Conservation (phyloP, 768 basidiomycete species). For the Vararia minispora region DNA sequence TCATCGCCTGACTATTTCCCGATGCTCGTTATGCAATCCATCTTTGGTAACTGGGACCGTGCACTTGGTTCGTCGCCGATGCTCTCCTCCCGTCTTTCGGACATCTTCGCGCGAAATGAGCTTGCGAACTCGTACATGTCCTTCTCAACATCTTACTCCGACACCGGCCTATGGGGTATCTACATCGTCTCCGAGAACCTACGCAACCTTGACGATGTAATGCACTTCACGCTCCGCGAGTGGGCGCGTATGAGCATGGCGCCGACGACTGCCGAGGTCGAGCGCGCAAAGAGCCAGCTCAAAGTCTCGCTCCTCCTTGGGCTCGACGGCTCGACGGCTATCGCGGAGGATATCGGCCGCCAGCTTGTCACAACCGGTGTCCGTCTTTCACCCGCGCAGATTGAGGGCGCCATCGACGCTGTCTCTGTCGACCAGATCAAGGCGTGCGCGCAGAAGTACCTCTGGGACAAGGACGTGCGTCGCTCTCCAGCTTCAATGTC, state of each 20-base stretch:
- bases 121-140: conserved; percentile 99
- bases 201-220: conserved; percentile 84
- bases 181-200: conserved; percentile 95
- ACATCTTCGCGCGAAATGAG: conserved; percentile 85
- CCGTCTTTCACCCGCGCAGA: conserved; percentile 85
- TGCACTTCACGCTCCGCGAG: conserved; percentile 90
- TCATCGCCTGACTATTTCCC: conserved; percentile 98
- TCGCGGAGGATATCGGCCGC: conserved; percentile 97
- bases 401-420: conserved; percentile 85
- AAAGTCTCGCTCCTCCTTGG: conserved; percentile 88
- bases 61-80: conserved; percentile 84
- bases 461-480: conserved; percentile 92
- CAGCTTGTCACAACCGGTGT: conserved; percentile 92
- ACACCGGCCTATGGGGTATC: conserved; percentile 98
- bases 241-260: conserved; percentile 92
- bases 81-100: conserved; percentile 83
- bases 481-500: conserved; percentile 1
- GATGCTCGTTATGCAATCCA: conserved; percentile 96
- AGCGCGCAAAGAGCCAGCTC: conserved; percentile 96
- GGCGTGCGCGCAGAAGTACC: conserved; percentile 90
- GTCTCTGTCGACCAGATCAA: conserved; percentile 85
- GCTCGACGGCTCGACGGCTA: conserved; percentile 91
- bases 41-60: conserved; percentile 99
- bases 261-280: conserved; percentile 59
- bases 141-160: conserved; percentile 97